Base-by-base conservation (phyloP, 805 yeast species). In the Candida maltosa region DNA sequence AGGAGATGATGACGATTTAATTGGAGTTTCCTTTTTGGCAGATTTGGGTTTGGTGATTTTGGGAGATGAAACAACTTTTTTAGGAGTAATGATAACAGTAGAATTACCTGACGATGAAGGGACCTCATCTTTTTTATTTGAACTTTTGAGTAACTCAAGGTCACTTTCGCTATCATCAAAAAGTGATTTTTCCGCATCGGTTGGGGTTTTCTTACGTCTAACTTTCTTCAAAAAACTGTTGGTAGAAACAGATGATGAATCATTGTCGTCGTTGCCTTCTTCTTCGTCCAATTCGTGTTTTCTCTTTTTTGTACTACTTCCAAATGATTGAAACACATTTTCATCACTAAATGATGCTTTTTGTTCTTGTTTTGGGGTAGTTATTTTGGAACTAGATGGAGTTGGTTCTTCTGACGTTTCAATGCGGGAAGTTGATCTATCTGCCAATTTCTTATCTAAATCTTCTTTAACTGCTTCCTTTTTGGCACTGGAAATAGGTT, bases 241-340 rank as follows among this genome's bases (percentile, higher is more conserved):
- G 26, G 12, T 23, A 20, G 23, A 7, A 20, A 10, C 23, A 20
- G 23, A 20, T 20, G 23, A 20, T 20, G 23, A 20, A 7, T 6
- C 6, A 20, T 22, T 30, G 29, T 37, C 40, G 16, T 29, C 25
- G n/a, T 36, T 39, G 2, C 37, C 24, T n/a, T 36, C 34, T 26
- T 16, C 9, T 9, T 26, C 29, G 32, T 31, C 17, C 7, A 18
- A 40, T n/a, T 35, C 43, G 12, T 32, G 25, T 22, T 37, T 35
- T 37, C 46, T 44, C 32, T 40, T 42, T 29, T 33, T 40, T 11
- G 26, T n/a, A 16, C 26, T 29, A 7, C 21, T 17, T 3, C 14
- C 26, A 3, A 12, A 5, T 2, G 63, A 56, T 39, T 65, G 71
- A 44, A 63, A 65, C 4, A 62, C 55, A 39, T 64, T 62, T 7